These are phyloP conservation scores for Tolypocladium sp. DNA, from an alignment of 2,329 filamentous ascomycete species.

Conservation along the genomic window DNA sequence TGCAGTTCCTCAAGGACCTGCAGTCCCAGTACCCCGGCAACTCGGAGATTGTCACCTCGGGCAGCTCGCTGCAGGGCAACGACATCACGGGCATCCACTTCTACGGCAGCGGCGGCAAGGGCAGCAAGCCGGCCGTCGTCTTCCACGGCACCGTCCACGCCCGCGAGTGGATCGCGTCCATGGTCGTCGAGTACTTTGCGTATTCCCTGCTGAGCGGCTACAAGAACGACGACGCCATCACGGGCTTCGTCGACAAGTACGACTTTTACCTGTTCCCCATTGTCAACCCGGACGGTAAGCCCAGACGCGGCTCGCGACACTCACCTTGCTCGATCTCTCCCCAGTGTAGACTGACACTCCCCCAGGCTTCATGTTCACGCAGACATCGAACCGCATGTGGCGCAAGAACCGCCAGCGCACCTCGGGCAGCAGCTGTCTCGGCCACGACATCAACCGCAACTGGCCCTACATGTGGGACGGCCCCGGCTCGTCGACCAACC, in stretches of 20 bases:
- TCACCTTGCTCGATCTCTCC: not conserved
- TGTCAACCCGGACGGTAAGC: conserved; percentile 50
- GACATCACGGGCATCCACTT: conserved; percentile 54
- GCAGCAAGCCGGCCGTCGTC: conserved; percentile 41
- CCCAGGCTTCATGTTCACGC: conserved; percentile 48
- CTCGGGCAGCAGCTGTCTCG: conserved; percentile 31
- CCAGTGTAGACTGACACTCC: too few species aligned
- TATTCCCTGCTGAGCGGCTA: conserved; percentile 39
- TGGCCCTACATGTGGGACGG: conserved; percentile 47
- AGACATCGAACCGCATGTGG: conserved; percentile 49
- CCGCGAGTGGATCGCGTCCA: conserved; percentile 50
- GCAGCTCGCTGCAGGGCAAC: conserved; percentile 36
- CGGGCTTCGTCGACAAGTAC: conserved; percentile 45
- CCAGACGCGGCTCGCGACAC: not conserved
- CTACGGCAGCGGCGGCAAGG: conserved; percentile 35
- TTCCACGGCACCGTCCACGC: conserved; percentile 51
- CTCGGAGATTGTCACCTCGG: conserved; percentile 38
- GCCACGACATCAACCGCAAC: conserved; percentile 51
- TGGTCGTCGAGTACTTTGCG: conserved; percentile 45
- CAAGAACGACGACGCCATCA: conserved; percentile 24
- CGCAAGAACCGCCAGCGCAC: conserved; percentile 47
- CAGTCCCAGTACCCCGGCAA: conserved; percentile 30
- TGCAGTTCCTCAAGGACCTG: conserved; percentile 36
- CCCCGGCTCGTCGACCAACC: conserved; percentile 38
- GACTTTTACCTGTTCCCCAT: conserved; percentile 59